Base-by-base conservation (phyloP, 1,284 basidiomycete species). In the Microbotryomycetes sp. region DNA sequence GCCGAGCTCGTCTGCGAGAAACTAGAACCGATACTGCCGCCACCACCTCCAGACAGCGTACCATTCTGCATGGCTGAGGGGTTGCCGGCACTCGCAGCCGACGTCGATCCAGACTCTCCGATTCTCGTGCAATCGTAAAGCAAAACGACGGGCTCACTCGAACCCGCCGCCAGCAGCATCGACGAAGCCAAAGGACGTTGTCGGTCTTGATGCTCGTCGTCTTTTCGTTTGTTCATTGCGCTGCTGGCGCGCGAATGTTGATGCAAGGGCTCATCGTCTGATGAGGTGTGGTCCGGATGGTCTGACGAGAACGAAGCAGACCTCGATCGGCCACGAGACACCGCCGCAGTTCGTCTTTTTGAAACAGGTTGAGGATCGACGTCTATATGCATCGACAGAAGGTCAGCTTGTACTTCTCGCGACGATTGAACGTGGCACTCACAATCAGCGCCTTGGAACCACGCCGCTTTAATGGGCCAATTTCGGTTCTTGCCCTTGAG, bases 401-500 rank as follows among this genome's bases (percentile, higher is more conserved):
- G n/a, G 46, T 21, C 13, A 26, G 21, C 18, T 26, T 48, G 7
- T 21, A 48, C 46, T 26, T 48, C 2, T 26, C 11, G 1, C 46
- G 21, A 21, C 21, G 21, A 7, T 21, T 23, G 15, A 7, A 21
- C 18, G 24, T 30, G 16, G 27, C 30, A 11, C 30, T 27, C 27
- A 59, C 29, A 41, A 21, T 59, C 57, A n/a, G 18, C 24, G 7
- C 57, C 57, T 26, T 59, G 57, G 31, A 54, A 59, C 30, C 52
- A 59, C 13, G 52, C 18, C 4, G 52, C 57, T 27, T 54, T 54
- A 52, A 59, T 59, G 9, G 57, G 57, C 57, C 57, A 59, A 45
- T 54, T 54, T 4, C 57, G 29, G n/a, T 59, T 59, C 52, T 59
- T 59, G 45, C 57, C 57, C 23, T 54, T 54, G 26, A 59, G 52